A percentile compares a stretch with the other conserved stretches of the same genome.
These are phyloP conservation scores for Parsonsia alboflavescens DNA, from an alignment of 257 asterid genomes.

Conservation along the genomic window DNA sequence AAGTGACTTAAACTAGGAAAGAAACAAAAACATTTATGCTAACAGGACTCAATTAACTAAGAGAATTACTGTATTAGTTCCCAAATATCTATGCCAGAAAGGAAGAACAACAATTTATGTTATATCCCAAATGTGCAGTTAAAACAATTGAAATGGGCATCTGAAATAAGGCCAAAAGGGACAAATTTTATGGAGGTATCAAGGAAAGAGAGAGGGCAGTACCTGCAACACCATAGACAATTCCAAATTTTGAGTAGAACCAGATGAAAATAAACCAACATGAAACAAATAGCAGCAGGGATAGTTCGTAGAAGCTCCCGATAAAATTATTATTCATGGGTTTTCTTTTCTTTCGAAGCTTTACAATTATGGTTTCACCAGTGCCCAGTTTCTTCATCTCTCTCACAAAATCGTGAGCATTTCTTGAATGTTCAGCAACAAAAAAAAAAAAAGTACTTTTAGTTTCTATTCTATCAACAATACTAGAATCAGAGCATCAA, in stretches of 20 bases:
- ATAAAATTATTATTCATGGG: slow-evolving; percentile 15
- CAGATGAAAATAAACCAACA: slow-evolving; percentile 47
- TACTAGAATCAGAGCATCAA: background rate
- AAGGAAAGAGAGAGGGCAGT: slow-evolving; percentile 5
- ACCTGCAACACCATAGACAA: slow-evolving; percentile 70
- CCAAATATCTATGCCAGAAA: background rate
- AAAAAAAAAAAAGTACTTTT: background rate
- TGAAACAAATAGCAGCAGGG: slow-evolving; percentile 49
- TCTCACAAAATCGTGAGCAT: slow-evolving; percentile 1
- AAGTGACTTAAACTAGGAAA: background rate
- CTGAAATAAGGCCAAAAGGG: background rate
- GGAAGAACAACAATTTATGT: background rate
- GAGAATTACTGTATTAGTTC: background rate
- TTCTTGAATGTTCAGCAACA: slow-evolving; percentile 2
- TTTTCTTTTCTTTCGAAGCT: slow-evolving; percentile 2
- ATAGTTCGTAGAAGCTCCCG: slow-evolving; percentile 34
- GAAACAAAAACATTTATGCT: slow-evolving; percentile 7
- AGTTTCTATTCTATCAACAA: background rate
- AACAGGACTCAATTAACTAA: background rate
- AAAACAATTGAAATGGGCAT: background rate
- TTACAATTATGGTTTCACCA: slow-evolving; percentile 1
- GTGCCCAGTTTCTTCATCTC: slow-evolving; percentile 15
- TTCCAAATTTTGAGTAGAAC: slow-evolving; percentile 50
- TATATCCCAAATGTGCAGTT: background rate
- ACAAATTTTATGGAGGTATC: background rate